phyloP scores from a whole-genome alignment of 495 filamentous ascomycete species.

The Margaritispora aquatica region DNA sequence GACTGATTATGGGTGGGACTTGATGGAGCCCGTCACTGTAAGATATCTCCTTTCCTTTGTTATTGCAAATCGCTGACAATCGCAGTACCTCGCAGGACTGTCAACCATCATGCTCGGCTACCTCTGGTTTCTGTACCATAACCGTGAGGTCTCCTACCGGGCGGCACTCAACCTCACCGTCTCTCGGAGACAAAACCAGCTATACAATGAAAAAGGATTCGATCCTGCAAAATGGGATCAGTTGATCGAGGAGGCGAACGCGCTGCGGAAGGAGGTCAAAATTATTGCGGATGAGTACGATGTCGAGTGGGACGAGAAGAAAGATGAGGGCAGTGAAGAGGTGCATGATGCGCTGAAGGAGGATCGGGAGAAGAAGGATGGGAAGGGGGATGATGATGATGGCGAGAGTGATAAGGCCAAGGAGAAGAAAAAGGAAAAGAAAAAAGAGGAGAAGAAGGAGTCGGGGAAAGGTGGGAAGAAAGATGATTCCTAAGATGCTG shows the following conservation, averaged over 20 bases:
- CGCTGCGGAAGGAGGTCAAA: constrained; percentile 73
- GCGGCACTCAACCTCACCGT: constrained; percentile 83
- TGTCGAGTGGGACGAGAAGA: constrained; percentile 85
- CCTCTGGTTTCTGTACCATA: constrained; percentile 90
- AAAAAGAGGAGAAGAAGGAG: constrained; percentile 29
- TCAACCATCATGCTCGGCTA: constrained; percentile 83
- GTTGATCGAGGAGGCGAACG: constrained; percentile 76
- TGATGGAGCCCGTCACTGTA: constrained; percentile 81
- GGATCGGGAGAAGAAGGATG: constrained; percentile 42
- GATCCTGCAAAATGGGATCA: constrained; percentile 71
- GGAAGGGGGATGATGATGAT: constrained; percentile 34
- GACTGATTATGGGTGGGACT: constrained; percentile 79
- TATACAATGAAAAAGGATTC: constrained; percentile 71
- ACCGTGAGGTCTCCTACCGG: constrained; percentile 80
- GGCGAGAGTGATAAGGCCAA: constrained; percentile 26
- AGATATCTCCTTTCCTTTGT: constrained; percentile 6
- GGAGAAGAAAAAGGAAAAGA: constrained; percentile 36
- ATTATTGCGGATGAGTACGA: constrained; percentile 82
- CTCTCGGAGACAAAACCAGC: constrained; percentile 63
- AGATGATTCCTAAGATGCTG: too few relatives aligned
- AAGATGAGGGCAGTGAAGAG: constrained; percentile 67
- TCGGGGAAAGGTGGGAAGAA: constrained; percentile 34
- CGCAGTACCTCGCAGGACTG: constrained; percentile 71
- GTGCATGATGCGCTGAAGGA: constrained; percentile 67
- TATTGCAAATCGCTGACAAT: not conserved